Evolutionary conservation across 108 stramenopile species (phyloP).

Genomic region (Skeletonema marinoi): DNA sequence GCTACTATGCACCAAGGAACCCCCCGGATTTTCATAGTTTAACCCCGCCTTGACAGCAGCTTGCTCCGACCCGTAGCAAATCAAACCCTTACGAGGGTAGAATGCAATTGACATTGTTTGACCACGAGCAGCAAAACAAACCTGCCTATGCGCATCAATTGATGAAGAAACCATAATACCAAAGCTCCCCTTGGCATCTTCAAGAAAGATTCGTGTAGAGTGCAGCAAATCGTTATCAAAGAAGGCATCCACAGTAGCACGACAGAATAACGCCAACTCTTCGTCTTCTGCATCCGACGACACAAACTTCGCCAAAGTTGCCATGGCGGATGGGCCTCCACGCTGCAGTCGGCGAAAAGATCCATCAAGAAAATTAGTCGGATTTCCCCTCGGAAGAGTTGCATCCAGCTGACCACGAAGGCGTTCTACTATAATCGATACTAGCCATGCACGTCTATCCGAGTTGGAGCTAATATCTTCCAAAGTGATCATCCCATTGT

Average conservation of each 20-base stretch:
- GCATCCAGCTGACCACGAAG: slow-evolving; percentile 12
- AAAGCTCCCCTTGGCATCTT: slow-evolving; percentile 79
- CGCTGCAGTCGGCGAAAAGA: not conserved
- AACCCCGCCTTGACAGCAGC: slow-evolving; percentile 77
- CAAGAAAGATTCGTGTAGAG: slow-evolving; percentile 63
- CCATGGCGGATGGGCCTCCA: slow-evolving; percentile 9
- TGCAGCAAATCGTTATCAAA: slow-evolving; percentile 80
- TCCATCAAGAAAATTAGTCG: not conserved
- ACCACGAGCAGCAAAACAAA: slow-evolving; percentile 80
- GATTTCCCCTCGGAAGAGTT: not conserved
- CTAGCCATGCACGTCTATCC: slow-evolving; percentile 10
- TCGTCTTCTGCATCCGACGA: slow-evolving; percentile 26
- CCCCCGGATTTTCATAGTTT: slow-evolving; percentile 49
- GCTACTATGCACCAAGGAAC: slow-evolving; percentile 18
- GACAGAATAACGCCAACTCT: slow-evolving; percentile 27
- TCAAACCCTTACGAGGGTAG: slow-evolving; percentile 76
- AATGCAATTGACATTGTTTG: slow-evolving; percentile 82
- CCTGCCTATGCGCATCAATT: slow-evolving; percentile 73
- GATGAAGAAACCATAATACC: slow-evolving; percentile 68
- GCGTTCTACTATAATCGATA: slow-evolving; percentile 10
- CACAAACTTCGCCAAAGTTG: slow-evolving; percentile 27
- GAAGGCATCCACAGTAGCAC: slow-evolving; percentile 66
- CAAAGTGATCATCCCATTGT: not conserved
- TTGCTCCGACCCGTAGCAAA: slow-evolving; percentile 84
- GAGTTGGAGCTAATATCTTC: slow-evolving; percentile 13